These are phyloP conservation scores for Leccinum ochraceum DNA, from an alignment of 768 basidiomycete species.

Conservation along the genomic window DNA sequence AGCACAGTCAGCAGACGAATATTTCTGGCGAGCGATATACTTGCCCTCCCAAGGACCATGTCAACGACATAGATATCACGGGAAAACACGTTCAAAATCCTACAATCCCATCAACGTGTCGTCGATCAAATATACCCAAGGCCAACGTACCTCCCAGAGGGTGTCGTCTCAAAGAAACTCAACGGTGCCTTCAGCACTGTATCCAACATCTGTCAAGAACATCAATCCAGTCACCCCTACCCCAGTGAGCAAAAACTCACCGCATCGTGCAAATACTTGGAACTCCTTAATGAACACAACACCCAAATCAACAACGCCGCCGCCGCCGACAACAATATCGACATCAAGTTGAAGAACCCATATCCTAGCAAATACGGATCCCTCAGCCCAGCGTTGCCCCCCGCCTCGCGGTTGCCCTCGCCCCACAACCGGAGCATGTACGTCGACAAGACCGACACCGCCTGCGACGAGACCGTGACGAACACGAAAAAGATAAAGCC, in stretches of 20 bases:
- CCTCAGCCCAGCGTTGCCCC: constrained; percentile 56
- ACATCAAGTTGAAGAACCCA: constrained; percentile 63
- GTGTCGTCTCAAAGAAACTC: constrained; percentile 89
- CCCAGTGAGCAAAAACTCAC: constrained; percentile 39
- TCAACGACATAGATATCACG: constrained; percentile 88
- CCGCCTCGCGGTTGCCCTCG: constrained; percentile 66
- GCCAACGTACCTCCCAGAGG: constrained; percentile 66
- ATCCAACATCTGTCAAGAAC: constrained; percentile 61
- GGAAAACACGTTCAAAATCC: constrained; percentile 89
- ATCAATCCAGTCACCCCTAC: neutral
- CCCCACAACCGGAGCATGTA: constrained; percentile 80
- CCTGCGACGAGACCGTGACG: constrained; percentile 56
- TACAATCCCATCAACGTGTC: constrained; percentile 24
- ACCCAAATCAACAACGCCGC: constrained; percentile 74
- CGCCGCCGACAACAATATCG: constrained; percentile 53
- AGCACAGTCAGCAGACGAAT: neutral
- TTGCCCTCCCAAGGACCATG: constrained; percentile 69
- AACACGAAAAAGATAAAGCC: constrained; percentile 72
- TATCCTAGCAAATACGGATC: constrained; percentile 61
- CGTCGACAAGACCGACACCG: constrained; percentile 57
- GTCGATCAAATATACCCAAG: neutral
- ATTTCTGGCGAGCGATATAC: neutral
- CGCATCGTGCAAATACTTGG: constrained; percentile 73
- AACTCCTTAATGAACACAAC: constrained; percentile 71
- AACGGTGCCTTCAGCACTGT: constrained; percentile 82